These are phyloP conservation scores for Blastobotrys peoriensis DNA, from an alignment of 805 yeast genomes.

Conservation along the genomic window DNA sequence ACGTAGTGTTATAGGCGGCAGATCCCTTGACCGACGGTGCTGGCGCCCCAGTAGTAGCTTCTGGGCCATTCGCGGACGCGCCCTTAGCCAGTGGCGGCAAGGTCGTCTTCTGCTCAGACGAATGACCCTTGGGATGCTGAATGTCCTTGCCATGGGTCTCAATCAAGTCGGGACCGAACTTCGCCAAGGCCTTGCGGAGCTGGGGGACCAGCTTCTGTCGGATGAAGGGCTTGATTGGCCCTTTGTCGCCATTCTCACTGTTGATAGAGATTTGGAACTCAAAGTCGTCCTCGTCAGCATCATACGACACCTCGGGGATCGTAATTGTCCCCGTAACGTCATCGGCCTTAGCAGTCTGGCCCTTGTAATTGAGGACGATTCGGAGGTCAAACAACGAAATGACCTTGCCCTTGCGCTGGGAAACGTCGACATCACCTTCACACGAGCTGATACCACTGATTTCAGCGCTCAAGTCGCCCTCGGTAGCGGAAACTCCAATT, in stretches of 20 bases:
- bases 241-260: constrained; percentile 42
- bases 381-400: constrained; percentile 83
- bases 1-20: constrained; percentile 71
- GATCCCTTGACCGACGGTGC: constrained; percentile 18
- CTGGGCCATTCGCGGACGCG: constrained; percentile 1
- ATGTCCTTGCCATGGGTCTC: constrained; percentile 74
- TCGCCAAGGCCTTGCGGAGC: constrained; percentile 51
- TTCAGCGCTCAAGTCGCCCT: constrained; percentile 27
- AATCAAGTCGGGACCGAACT: constrained; percentile 76
- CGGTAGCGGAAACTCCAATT: constrained; percentile 42
- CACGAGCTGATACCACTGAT: constrained; percentile 49
- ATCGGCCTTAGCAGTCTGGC: constrained; percentile 35
- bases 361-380: constrained; percentile 53
- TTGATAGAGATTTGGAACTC: constrained; percentile 72
- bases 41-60: constrained; percentile 3
- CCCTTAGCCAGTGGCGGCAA: too few relatives aligned
- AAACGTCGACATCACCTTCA: constrained; percentile 96
- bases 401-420: constrained; percentile 95
- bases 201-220: constrained; percentile 61
- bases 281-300: constrained; percentile 75
- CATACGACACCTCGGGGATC: constrained; percentile 92
- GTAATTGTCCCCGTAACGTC: constrained; percentile 64
- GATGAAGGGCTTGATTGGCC: constrained; percentile 44
- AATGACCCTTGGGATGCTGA: constrained; percentile 70
- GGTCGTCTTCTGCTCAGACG: constrained; percentile 25